Evolutionary conservation across 2,329 filamentous ascomycete species (phyloP).

Genomic region (Rhexocercosporidium sp.): DNA sequence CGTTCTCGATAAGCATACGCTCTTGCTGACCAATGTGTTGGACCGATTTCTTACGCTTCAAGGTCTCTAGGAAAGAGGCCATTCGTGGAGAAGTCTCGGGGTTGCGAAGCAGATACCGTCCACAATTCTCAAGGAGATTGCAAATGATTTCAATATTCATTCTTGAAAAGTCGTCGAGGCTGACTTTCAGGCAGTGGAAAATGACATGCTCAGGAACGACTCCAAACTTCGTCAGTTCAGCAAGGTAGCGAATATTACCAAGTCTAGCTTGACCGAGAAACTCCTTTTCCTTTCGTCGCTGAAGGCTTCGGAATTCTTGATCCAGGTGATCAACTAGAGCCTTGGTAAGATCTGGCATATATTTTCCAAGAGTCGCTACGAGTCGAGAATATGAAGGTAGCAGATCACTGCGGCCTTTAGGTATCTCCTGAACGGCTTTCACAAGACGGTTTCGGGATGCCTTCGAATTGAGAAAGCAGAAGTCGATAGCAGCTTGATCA

Average conservation of each 20-base stretch:
- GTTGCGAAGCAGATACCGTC: slow-evolving; percentile 89
- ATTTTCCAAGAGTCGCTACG: slow-evolving; percentile 89
- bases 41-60: slow-evolving; percentile 94
- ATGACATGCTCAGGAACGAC: slow-evolving; percentile 98
- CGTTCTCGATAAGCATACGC: slow-evolving; percentile 97
- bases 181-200: slow-evolving; percentile 97
- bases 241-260: slow-evolving; percentile 95
- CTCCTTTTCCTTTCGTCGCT: slow-evolving; percentile 96
- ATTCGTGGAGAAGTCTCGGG: slow-evolving; percentile 92
- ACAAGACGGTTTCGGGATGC: slow-evolving; percentile 93
- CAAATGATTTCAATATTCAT: slow-evolving; percentile 99
- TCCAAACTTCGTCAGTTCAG: slow-evolving; percentile 96
- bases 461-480: slow-evolving; percentile 98
- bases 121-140: slow-evolving; percentile 94
- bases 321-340: slow-evolving; percentile 91
- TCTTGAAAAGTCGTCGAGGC: slow-evolving; percentile 93
- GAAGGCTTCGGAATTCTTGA: slow-evolving; percentile 94
- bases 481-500: slow-evolving; percentile 92
- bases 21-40: slow-evolving; percentile 96
- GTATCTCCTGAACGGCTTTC: slow-evolving; percentile 92
- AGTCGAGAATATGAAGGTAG: slow-evolving; percentile 91
- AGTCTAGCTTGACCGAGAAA: slow-evolving; percentile 93
- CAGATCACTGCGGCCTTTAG: slow-evolving; percentile 90
- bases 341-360: slow-evolving; percentile 93
- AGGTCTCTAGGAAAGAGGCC: slow-evolving; percentile 89